Evolutionary conservation across 495 filamentous ascomycete species (phyloP).

Genomic region (Neurospora sp.): DNA sequence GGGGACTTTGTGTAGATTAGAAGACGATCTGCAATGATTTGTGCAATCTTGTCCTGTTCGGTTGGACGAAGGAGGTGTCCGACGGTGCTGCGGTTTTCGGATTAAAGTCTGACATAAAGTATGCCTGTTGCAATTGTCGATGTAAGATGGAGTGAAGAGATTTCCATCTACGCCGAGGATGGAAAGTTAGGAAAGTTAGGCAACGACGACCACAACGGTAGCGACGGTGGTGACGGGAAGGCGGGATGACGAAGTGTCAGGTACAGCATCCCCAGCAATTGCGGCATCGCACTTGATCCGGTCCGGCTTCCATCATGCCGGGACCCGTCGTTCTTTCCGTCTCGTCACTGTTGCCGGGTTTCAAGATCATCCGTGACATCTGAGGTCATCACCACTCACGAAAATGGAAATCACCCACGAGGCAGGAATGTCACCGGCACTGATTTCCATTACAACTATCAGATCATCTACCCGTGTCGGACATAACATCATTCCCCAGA

Average conservation of each 20-base stretch:
- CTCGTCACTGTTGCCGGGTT: background rate
- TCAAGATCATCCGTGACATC: background rate
- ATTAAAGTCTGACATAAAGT: background rate
- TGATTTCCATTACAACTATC: background rate
- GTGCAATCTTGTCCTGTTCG: background rate
- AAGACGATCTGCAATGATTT: background rate
- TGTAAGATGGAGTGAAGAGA: background rate
- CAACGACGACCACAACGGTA: background rate
- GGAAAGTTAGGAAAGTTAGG: background rate
- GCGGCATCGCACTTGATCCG: background rate
- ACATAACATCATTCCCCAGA: background rate
- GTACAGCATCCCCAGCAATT: background rate
- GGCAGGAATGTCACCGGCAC: background rate
- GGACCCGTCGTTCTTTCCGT: background rate
- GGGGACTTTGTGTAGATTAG: background rate
- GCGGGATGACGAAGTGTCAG: background rate
- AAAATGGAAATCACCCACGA: background rate
- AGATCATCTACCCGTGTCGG: background rate
- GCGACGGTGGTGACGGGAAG: background rate
- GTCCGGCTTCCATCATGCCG: background rate
- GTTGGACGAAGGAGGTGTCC: background rate
- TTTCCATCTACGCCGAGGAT: background rate
- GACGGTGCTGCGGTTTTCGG: background rate
- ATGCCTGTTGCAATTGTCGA: background rate
- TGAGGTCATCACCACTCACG: background rate